Percentiles rank a stretch among this genome's conserved stretches.
phyloP scores from a whole-genome alignment of 148 eudicot genomes.

The Polygonum aviculare region DNA sequence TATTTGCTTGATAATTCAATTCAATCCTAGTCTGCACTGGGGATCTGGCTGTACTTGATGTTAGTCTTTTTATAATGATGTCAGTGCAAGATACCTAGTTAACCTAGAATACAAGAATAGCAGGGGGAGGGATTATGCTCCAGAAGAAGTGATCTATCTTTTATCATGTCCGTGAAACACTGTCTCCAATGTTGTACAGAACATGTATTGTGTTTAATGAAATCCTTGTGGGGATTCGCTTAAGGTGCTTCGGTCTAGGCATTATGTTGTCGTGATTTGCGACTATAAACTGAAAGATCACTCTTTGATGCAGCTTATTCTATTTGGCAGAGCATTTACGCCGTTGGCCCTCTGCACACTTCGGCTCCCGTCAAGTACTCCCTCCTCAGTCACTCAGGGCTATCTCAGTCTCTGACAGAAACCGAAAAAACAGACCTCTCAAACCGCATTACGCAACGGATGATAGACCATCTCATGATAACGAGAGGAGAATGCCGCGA shows the following conservation, averaged over 20 bases:
- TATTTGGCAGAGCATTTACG: conserved; percentile 57
- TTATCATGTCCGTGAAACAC: too few species aligned
- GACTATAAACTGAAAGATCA: conserved; percentile 34
- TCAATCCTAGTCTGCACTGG: neutral
- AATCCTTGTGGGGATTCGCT: neutral
- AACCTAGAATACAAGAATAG: too few species aligned
- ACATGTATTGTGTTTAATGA: neutral
- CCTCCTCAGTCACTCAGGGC: neutral
- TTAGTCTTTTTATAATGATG: neutral
- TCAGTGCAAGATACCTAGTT: neutral
- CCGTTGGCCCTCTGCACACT: conserved; percentile 16
- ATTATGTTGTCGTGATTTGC: neutral
- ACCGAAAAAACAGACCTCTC: conserved; percentile 1
- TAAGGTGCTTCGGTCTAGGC: neutral
- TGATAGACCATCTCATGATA: conserved; percentile 16
- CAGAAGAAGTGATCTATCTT: too few species aligned
- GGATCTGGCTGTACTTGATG: neutral
- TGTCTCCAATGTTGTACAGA: too few species aligned
- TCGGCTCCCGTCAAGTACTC: conserved; percentile 4
- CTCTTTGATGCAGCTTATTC: conserved; percentile 74
- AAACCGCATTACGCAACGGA: conserved; percentile 9
- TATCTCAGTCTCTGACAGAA: conserved; percentile 21
- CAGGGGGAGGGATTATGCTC: too few species aligned
- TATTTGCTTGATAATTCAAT: neutral
- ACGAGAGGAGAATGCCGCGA: conserved; percentile 12